These are phyloP conservation scores for Emericellopsis atlantica DNA, from an alignment of 2,329 filamentous ascomycete genomes.

Conservation along the genomic window DNA sequence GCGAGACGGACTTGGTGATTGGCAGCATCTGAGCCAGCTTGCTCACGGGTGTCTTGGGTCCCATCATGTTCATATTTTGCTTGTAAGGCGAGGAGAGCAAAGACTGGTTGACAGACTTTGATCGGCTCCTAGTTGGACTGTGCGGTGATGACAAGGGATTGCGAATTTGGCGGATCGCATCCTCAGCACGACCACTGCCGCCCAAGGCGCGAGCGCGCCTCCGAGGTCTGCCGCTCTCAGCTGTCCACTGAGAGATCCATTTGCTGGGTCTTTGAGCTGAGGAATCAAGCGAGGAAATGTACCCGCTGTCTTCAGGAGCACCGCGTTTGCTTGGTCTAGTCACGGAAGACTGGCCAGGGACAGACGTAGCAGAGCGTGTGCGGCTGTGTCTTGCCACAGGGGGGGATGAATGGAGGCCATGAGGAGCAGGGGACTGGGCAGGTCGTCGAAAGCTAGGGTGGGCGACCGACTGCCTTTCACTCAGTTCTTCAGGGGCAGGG, in stretches of 20 bases:
- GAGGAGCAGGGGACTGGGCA: conserved; percentile 57
- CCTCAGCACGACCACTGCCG: conserved; percentile 48
- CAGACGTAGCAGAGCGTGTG: background rate
- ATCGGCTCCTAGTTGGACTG: conserved; percentile 65
- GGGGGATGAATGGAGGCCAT: conserved; percentile 79
- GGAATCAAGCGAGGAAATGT: conserved; percentile 91
- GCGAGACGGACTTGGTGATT: conserved; percentile 66
- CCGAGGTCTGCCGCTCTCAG: conserved; percentile 66
- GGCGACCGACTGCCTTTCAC: conserved; percentile 27
- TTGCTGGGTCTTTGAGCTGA: conserved; percentile 67
- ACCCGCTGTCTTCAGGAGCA: conserved; percentile 84
- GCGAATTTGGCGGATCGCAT: conserved; percentile 86
- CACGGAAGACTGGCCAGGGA: conserved; percentile 6
- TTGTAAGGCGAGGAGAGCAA: conserved; percentile 59
- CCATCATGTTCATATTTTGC: conserved; percentile 40
- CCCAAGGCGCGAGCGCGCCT: conserved; percentile 52
- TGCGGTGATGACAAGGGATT: conserved; percentile 68
- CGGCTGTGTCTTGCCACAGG: conserved; percentile 49
- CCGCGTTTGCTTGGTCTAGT: conserved; percentile 52
- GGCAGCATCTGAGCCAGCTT: conserved; percentile 55
- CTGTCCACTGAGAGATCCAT: conserved; percentile 53
- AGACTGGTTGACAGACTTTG: conserved; percentile 36
- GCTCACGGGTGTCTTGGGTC: conserved; percentile 71
- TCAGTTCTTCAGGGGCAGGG: conserved; percentile 36
- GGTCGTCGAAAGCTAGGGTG: conserved; percentile 31